phyloP scores from a whole-genome alignment of 177 flowering plant species.

The Vitis hybrid region DNA sequence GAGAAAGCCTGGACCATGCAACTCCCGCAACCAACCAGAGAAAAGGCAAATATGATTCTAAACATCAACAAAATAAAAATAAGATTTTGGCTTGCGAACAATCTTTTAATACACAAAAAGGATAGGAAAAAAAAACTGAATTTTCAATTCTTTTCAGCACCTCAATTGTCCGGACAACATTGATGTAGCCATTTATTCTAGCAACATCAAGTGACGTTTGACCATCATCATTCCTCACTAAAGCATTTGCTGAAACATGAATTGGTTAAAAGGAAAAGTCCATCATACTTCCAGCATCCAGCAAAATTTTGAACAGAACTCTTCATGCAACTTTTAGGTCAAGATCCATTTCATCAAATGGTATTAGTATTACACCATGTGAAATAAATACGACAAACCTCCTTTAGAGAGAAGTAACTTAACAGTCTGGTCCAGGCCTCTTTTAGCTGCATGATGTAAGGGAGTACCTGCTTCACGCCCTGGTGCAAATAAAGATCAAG shows the following conservation, averaged over 20 bases:
- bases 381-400: conserved; percentile 37
- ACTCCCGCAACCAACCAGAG: conserved; percentile 91
- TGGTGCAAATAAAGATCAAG: conserved; percentile 13
- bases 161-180: conserved; percentile 91
- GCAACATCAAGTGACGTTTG: conserved; percentile 90
- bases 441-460: conserved; percentile 93
- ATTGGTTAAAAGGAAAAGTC: conserved; percentile 3
- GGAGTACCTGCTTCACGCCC: conserved; percentile 90
- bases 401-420: conserved; percentile 79
- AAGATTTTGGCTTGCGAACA: too few species aligned
- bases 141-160: conserved; percentile 30
- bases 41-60: conserved; percentile 81
- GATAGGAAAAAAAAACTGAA: conserved; percentile 1
- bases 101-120: neutral
- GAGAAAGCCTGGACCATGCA: conserved; percentile 87
- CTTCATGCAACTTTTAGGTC: neutral
- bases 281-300: neutral
- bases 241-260: conserved; percentile 69
- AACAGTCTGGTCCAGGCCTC: conserved; percentile 71
- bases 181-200: conserved; percentile 61
- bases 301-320: too few species aligned
- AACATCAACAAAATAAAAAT: neutral
- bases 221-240: conserved; percentile 78
- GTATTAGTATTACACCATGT: too few species aligned
- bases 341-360: too few species aligned